A percentile compares a stretch with the other conserved stretches of the same genome.
Evolutionary conservation across 495 filamentous ascomycete genomes (phyloP).

Genomic region (Aspergillus affinis): DNA sequence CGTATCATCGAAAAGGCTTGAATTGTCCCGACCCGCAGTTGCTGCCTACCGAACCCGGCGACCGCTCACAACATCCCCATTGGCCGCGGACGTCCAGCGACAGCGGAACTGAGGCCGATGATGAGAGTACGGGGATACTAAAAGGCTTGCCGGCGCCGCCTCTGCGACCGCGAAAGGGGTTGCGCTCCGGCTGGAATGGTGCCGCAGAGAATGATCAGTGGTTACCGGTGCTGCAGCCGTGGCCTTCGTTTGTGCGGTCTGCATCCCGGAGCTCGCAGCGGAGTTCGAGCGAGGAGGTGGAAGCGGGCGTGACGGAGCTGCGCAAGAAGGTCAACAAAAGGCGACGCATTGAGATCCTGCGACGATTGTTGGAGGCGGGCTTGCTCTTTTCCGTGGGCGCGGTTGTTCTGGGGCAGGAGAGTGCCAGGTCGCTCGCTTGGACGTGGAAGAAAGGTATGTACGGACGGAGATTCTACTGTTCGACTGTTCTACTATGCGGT

Average conservation of each 20-base stretch:
- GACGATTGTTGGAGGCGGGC: constrained; percentile 43
- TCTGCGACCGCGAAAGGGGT: constrained; percentile 68
- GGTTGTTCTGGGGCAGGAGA: constrained; percentile 35
- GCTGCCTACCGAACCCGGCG: constrained; percentile 23
- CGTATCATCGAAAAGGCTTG: constrained; percentile 59
- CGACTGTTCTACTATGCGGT: neutral
- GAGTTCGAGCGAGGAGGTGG: constrained; percentile 41
- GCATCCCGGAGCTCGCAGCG: constrained; percentile 33
- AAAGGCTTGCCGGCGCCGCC: constrained; percentile 79
- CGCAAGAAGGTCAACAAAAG: constrained; percentile 32
- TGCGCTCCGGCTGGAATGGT: constrained; percentile 55
- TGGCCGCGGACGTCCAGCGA: constrained; percentile 67
- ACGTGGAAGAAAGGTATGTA: constrained; percentile 44
- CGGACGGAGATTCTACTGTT: neutral
- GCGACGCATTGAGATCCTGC: constrained; percentile 44
- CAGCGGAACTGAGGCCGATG: constrained; percentile 88
- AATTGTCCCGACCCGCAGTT: constrained; percentile 22
- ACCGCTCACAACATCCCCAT: constrained; percentile 24
- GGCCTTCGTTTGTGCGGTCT: constrained; percentile 39
- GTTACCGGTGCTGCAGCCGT: constrained; percentile 36
- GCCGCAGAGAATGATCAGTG: constrained; percentile 32
- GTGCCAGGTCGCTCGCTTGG: constrained; percentile 37
- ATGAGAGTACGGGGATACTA: constrained; percentile 70
- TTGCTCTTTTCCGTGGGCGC: constrained; percentile 47
- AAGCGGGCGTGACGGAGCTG: constrained; percentile 27